phyloP scores from a whole-genome alignment of 2,329 filamentous ascomycete species.

The Aspergillus transmontanensis region DNA sequence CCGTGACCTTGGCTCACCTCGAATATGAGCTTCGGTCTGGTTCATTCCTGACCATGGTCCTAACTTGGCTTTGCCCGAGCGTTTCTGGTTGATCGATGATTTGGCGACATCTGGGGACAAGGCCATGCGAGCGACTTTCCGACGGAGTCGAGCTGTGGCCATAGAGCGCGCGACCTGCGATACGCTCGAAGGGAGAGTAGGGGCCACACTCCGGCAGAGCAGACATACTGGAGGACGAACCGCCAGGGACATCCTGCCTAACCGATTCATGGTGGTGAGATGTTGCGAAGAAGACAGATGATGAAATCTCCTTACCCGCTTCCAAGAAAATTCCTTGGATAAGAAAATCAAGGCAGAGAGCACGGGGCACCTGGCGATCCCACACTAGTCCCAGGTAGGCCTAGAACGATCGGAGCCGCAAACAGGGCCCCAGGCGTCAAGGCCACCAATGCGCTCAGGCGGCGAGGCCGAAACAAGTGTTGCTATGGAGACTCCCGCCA shows the following conservation, averaged over 20 bases:
- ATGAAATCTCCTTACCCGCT: conserved; percentile 3
- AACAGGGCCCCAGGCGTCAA: conserved; percentile 13
- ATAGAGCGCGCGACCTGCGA: conserved; percentile 36
- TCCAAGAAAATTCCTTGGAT: conserved; percentile 1
- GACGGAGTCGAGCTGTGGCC: conserved; percentile 34
- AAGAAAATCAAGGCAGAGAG: conserved; percentile 11
- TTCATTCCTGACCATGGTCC: conserved; percentile 65
- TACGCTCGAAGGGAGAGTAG: conserved; percentile 20
- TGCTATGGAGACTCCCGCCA: conserved; percentile 38
- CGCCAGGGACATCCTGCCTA: conserved; percentile 33
- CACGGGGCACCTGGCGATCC: conserved; percentile 15
- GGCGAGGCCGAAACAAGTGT: conserved; percentile 19
- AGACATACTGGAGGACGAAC: conserved; percentile 34
- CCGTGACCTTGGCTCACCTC: conserved; percentile 39
- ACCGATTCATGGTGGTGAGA: conserved; percentile 19
- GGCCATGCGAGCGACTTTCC: conserved; percentile 41
- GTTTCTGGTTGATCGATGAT: conserved; percentile 36
- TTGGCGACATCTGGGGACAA: conserved; percentile 38
- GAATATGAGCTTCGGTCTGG: conserved; percentile 50
- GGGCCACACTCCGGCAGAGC: conserved; percentile 33
- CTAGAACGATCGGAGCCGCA: conserved; percentile 19
- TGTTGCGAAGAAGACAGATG: not conserved
- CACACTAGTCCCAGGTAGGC: conserved; percentile 12
- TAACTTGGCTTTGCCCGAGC: conserved; percentile 45
- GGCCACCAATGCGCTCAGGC: conserved; percentile 14